phyloP scores from a whole-genome alignment of 2,329 filamentous ascomycete genomes.

The Dactylellina drechsleri region DNA sequence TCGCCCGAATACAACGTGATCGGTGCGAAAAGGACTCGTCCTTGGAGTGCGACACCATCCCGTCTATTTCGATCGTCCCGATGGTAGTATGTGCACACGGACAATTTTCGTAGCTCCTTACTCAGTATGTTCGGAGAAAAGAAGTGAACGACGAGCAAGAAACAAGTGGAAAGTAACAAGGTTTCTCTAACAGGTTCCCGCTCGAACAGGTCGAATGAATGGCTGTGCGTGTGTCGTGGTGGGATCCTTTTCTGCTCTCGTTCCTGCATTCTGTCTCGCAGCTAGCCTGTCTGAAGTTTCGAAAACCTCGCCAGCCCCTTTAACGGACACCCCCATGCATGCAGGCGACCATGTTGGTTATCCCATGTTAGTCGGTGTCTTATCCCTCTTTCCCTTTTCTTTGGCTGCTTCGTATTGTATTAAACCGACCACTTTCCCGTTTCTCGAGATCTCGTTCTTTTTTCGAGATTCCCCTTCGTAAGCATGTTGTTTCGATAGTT shows the following conservation, averaged over 20 bases:
- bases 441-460: neutral
- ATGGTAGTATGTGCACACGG: constrained; percentile 13
- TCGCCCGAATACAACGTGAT: no score
- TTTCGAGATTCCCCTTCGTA: constrained; percentile 17
- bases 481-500: constrained; percentile 11
- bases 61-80: neutral
- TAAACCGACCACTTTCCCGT: constrained; percentile 20
- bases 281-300: constrained; percentile 31
- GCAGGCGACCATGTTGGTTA: no score
- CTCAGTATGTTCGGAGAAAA: no score
- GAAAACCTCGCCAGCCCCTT: constrained; percentile 40
- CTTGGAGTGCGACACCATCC: no score
- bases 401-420: neutral
- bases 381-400: constrained; percentile 23
- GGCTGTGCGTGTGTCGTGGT: constrained; percentile 7
- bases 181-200: neutral
- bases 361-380: no score
- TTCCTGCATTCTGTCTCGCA: constrained; percentile 48
- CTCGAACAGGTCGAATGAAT: constrained; percentile 3
- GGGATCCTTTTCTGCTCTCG: neutral
- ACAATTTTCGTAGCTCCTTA: neutral
- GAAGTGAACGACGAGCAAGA: no score
- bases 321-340: constrained; percentile 16
- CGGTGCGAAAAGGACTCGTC: no score
- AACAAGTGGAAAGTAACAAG: neutral